phyloP scores from a whole-genome alignment of 441 rosid species.

The Melianthus villosus region DNA sequence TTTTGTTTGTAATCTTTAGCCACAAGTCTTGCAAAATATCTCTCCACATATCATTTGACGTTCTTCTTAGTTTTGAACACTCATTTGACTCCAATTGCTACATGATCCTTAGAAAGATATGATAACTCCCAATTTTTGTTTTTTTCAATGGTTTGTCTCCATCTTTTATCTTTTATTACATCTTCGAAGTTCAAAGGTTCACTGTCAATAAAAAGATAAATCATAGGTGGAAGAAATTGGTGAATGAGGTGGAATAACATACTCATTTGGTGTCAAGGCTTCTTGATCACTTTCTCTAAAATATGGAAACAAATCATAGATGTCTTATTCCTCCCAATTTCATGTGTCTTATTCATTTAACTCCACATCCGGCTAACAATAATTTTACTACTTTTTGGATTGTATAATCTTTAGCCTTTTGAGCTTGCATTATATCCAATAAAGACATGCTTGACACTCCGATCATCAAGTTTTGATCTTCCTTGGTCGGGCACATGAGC shows the following conservation, averaged over 20 bases:
- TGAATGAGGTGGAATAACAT: no score
- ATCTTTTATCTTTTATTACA: not conserved
- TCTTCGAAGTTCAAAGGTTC: not conserved
- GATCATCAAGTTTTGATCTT: conserved; percentile 4
- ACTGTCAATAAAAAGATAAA: not conserved
- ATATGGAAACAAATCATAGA: no score
- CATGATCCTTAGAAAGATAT: not conserved
- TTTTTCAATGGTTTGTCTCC: not conserved
- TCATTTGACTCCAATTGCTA: not conserved
- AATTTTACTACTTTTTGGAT: no score
- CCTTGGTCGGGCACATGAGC: not conserved
- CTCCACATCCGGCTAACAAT: no score
- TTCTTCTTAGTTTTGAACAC: not conserved
- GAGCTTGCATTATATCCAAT: not conserved
- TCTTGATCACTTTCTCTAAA: no score
- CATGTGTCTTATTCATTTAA: no score
- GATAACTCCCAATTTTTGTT: not conserved
- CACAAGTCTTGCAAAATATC: not conserved
- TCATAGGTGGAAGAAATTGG: no score
- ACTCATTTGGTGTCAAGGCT: no score
- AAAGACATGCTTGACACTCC: not conserved
- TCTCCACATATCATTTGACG: not conserved
- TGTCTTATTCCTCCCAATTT: no score
- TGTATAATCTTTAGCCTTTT: not conserved
- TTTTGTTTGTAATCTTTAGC: not conserved